Conservation (phyloP, 2,329 filamentous ascomycete genomes). For the Colletotrichum tanaceti region DNA sequence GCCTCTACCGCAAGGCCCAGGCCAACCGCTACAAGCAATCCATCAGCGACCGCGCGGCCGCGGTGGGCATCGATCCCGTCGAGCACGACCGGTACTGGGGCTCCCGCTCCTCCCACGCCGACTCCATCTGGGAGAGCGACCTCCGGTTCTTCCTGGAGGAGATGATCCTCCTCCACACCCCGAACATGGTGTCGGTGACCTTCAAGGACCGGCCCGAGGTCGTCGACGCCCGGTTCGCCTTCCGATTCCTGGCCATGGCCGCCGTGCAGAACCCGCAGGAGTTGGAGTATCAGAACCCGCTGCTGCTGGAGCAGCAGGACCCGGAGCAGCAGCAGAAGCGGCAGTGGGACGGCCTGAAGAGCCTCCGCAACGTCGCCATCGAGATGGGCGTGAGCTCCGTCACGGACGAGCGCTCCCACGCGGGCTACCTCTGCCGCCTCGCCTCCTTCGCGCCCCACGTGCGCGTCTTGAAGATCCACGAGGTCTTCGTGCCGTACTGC, state of each 20-base stretch:
- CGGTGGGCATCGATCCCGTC: not conserved
- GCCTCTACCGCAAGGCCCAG: no score
- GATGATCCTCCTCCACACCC: not conserved
- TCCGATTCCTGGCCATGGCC: not conserved
- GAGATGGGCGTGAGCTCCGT: rapidly evolving
- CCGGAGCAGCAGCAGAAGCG: no score
- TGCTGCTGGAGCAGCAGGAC: no score
- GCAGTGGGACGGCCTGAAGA: not conserved
- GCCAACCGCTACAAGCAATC: no score
- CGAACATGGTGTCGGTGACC: not conserved
- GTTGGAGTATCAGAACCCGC: no score
- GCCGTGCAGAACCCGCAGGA: no score
- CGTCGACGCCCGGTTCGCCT: not conserved
- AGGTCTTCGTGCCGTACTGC: not conserved
- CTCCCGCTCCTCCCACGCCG: not conserved
- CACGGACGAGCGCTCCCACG: not conserved
- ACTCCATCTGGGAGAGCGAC: not conserved
- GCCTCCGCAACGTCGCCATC: not conserved
- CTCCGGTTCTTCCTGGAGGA: not conserved
- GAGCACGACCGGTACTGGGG: not conserved
- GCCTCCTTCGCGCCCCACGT: not conserved
- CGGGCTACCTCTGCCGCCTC: not conserved
- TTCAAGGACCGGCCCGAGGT: not conserved
- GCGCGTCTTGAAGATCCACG: not conserved
- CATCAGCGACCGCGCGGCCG: not conserved